Evolutionary conservation across 2,329 filamentous ascomycete species (phyloP).

Genomic region (Fusarium concolor): DNA sequence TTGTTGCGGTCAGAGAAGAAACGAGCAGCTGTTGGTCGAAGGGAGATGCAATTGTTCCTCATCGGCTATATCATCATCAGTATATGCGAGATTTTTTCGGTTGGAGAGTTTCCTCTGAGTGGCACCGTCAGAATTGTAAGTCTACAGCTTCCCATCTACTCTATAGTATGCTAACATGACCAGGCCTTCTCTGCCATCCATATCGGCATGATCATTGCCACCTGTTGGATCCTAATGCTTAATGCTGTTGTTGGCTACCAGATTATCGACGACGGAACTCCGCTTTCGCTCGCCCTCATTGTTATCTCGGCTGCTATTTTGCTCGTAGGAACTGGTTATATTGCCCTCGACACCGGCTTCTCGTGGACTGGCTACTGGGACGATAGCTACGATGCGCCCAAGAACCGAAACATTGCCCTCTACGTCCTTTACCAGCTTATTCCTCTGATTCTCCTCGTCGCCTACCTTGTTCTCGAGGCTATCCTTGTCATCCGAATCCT

Average conservation of each 20-base stretch:
- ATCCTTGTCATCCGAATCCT: conserved; percentile 87
- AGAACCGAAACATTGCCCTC: conserved; percentile 83
- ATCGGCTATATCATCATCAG: conserved; percentile 85
- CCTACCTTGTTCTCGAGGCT: conserved; percentile 86
- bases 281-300: conserved; percentile 82
- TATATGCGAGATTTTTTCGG: conserved; percentile 96
- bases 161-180: conserved; percentile 34
- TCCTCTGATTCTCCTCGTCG: conserved; percentile 88
- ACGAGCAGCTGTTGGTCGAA: conserved; percentile 91
- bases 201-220: conserved; percentile 88
- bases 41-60: conserved; percentile 97
- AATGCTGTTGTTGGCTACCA: conserved; percentile 95
- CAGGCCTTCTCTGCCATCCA: conserved; percentile 91
- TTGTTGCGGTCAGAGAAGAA: conserved; percentile 87
- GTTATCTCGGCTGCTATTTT: conserved; percentile 75
- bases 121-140: conserved; percentile 77
- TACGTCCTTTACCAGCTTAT: conserved; percentile 95
- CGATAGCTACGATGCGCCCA: conserved; percentile 70
- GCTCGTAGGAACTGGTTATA: conserved; percentile 93
- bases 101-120: conserved; percentile 86
- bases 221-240: conserved; percentile 89
- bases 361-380: conserved; percentile 85
- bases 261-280: conserved; percentile 91
- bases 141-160: conserved; percentile 28
- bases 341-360: conserved; percentile 92